Conservation (phyloP, 2,329 filamentous ascomycete genomes). For the Botryotinia globosa region DNA sequence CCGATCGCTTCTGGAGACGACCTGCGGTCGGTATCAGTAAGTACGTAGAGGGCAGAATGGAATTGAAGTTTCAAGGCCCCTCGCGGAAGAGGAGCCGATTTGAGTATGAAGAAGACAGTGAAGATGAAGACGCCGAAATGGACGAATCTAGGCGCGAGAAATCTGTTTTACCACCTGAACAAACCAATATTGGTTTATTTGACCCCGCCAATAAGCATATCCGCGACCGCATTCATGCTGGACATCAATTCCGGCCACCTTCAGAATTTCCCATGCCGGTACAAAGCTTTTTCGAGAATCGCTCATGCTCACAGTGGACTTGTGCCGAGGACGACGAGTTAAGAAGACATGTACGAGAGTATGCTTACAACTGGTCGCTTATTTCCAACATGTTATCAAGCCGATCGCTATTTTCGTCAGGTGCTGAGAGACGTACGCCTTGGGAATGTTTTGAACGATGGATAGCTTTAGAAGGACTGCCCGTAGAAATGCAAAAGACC, state of each 20-base stretch:
- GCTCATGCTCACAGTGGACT: constrained; percentile 88
- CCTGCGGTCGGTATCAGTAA: constrained; percentile 83
- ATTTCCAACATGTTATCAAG: constrained; percentile 78
- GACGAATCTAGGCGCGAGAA: constrained; percentile 33
- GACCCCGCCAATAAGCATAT: constrained; percentile 85
- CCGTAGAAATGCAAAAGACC: constrained; percentile 90
- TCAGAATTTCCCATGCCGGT: constrained; percentile 89
- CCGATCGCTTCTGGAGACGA: constrained; percentile 70
- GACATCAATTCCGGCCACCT: constrained; percentile 89
- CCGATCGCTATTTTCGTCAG: constrained; percentile 75
- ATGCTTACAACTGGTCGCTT: constrained; percentile 96
- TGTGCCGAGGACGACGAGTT: constrained; percentile 87
- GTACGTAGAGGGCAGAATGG: constrained; percentile 78
- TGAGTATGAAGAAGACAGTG: constrained; percentile 72
- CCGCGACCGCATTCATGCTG: constrained; percentile 83
- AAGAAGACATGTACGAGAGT: constrained; percentile 79
- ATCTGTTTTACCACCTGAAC: constrained; percentile 60
- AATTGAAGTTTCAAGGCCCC: constrained; percentile 62
- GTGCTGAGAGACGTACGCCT: constrained; percentile 83
- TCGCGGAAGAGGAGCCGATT: constrained; percentile 79
- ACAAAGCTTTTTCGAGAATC: constrained; percentile 84
- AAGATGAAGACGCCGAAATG: constrained; percentile 52
- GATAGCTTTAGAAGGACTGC: constrained; percentile 87
- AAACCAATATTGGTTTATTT: constrained; percentile 80
- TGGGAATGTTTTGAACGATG: constrained; percentile 99